These are phyloP conservation scores for Suhomyces guaymorum DNA, from an alignment of 1,139 yeast species.

Conservation along the genomic window DNA sequence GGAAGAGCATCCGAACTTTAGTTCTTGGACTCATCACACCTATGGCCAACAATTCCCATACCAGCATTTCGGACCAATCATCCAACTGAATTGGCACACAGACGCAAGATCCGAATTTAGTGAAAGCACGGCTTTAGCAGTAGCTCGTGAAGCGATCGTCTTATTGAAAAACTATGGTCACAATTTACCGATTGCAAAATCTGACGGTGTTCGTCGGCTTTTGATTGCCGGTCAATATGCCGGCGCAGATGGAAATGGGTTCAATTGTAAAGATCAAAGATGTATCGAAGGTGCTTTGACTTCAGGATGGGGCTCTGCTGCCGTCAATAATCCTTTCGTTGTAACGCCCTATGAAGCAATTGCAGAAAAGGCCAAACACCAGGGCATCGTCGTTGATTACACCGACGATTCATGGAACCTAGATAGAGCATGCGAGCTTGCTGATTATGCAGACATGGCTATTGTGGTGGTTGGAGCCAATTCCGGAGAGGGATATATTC, in stretches of 20 bases:
- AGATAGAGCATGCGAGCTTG: slow-evolving; percentile 42
- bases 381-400: slow-evolving; percentile 47
- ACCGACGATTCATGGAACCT: slow-evolving; percentile 46
- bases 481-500: slow-evolving; percentile 62
- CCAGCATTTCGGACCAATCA: slow-evolving; percentile 54
- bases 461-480: slow-evolving; percentile 53
- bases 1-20: slow-evolving; percentile 55
- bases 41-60: slow-evolving; percentile 54
- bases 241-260: slow-evolving; percentile 49
- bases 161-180: slow-evolving; percentile 53
- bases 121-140: slow-evolving; percentile 50
- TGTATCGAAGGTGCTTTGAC: slow-evolving; percentile 25
- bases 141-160: slow-evolving; percentile 59
- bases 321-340: slow-evolving; percentile 54
- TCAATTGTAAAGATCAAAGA: slow-evolving; percentile 51
- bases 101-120: slow-evolving; percentile 54
- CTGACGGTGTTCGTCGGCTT: slow-evolving; percentile 45
- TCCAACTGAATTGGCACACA: slow-evolving; percentile 55
- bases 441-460: slow-evolving; percentile 53
- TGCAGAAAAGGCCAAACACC: slow-evolving; percentile 42
- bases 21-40: slow-evolving; percentile 60
- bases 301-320: slow-evolving; percentile 45
- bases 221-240: slow-evolving; percentile 51
- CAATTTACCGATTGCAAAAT: slow-evolving; percentile 49
- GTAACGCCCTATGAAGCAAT: slow-evolving; percentile 57